These are phyloP conservation scores for Evernia prunastri DNA, from an alignment of 495 filamentous ascomycete genomes.

Conservation along the genomic window DNA sequence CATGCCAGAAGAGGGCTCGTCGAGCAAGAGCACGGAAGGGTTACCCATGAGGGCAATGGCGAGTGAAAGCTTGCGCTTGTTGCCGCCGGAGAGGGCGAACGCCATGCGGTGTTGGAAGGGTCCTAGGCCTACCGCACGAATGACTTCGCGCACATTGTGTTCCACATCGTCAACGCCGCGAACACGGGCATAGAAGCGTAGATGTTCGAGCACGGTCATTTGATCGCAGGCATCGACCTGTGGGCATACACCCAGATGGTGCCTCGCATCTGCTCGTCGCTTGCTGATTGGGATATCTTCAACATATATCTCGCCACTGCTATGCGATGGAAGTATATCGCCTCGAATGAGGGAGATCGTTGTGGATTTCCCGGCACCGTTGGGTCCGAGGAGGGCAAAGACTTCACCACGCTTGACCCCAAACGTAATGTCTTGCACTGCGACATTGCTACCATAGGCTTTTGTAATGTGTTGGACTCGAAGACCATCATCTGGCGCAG, in stretches of 20 bases:
- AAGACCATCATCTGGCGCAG: constrained; percentile 55
- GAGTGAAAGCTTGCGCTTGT: constrained; percentile 49
- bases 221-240: constrained; percentile 53
- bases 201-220: constrained; percentile 50
- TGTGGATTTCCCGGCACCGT: constrained; percentile 83
- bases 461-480: constrained; percentile 71
- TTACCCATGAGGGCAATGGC: constrained; percentile 47
- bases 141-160: constrained; percentile 43
- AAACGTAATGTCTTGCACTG: constrained; percentile 78
- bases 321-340: constrained; percentile 60
- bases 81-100: constrained; percentile 46
- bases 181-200: constrained; percentile 51
- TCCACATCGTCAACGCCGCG: constrained; percentile 46
- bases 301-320: constrained; percentile 63
- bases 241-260: constrained; percentile 63
- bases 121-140: constrained; percentile 39
- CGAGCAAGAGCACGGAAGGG: constrained; percentile 43
- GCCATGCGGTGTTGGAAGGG: constrained; percentile 38
- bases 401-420: constrained; percentile 69
- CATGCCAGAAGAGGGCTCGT: constrained; percentile 46
- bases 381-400: constrained; percentile 80
- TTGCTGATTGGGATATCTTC: constrained; percentile 62
- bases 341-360: constrained; percentile 79
- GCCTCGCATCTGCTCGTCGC: constrained; percentile 57
- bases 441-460: constrained; percentile 58